Evolutionary conservation across 2,329 filamentous ascomycete species (phyloP), one percentile per base, ranked within the genome.

Genomic region (Gnomoniopsis sp.): DNA sequence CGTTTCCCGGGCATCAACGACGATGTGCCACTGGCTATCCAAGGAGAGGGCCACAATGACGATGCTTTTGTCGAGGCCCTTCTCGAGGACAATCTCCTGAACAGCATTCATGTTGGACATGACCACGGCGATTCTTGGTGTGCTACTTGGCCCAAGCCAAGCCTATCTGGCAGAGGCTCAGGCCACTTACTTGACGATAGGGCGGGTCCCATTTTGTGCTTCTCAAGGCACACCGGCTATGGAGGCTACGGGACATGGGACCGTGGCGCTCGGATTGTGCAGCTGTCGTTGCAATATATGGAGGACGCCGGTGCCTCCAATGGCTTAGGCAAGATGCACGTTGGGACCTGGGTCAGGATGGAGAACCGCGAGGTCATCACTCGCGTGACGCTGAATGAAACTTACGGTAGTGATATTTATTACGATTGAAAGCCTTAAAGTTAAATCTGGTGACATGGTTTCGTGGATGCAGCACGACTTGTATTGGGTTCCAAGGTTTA

Each of bases 71-170:
- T 85, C 75, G 63, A 75, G 50, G 79, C 80, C 0, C 66, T 87
- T 6, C 67, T 76, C 2, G 68, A 74, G 6, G 80, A 77, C 0
- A 65, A 75, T 8, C 79, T 79, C 0, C 60, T 84, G 34, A 73
- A 79, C 58, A 78, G 71, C 33, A 66, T 84, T 22, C 79, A 84
- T 68, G 72, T 73, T n/a, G 84, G 83, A 0, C 84, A 87, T 65
- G 81, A 86, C 62, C 84, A 86, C 62, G 76, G 76, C 0, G 71
- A 78, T 64, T 72, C 75, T 26, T 80, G 78, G 78, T 79, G 75
- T 62, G 70, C 59, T 17, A 66, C 63, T 48, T 72, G 68, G 70
- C 64, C 64, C 43, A 38, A 19, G 17, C 11, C 49, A 41, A 19
- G 34, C 6, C 11, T n/a, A 36, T 34, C 59, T 61, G 2, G 43